Evolutionary conservation across 371 early-diverging fungal species (phyloP).

Genomic region (Mortierella sp.): DNA sequence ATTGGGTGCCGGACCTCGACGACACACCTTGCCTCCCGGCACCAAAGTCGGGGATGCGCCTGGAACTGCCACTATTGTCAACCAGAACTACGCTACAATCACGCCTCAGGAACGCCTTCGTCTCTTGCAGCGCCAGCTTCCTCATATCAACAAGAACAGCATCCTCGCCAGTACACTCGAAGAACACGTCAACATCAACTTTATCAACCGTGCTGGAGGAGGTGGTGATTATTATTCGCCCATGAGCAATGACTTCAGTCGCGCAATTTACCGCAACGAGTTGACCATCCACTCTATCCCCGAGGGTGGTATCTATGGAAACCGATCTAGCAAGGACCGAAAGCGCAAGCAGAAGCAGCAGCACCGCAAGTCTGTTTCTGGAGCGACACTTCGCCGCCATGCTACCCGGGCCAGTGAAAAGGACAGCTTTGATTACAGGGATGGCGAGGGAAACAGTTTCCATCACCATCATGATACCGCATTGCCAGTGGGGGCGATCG

Average conservation of each 20-base stretch:
- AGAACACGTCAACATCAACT: slow-evolving; percentile 24
- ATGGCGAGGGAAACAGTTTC: not conserved
- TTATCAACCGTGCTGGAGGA: slow-evolving; percentile 18
- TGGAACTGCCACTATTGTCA: slow-evolving; percentile 29
- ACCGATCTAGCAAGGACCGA: not conserved
- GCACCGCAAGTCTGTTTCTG: slow-evolving; percentile 16
- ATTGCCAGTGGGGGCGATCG: not conserved
- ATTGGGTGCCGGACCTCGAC: slow-evolving; percentile 17
- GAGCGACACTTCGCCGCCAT: not conserved
- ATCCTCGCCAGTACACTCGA: slow-evolving; percentile 34
- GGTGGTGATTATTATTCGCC: not conserved
- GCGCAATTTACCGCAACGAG: slow-evolving; percentile 24
- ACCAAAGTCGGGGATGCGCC: slow-evolving; percentile 30
- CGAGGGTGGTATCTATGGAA: slow-evolving; percentile 11
- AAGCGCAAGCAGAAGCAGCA: not conserved
- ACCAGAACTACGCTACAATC: slow-evolving; percentile 26
- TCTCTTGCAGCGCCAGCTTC: slow-evolving; percentile 28
- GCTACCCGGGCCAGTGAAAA: slow-evolving; percentile 6
- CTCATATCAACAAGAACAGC: slow-evolving; percentile 16
- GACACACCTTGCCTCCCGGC: slow-evolving; percentile 34
- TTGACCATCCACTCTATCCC: slow-evolving; percentile 28
- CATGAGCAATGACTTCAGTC: slow-evolving; percentile 13
- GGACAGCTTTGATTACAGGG: slow-evolving; percentile 3
- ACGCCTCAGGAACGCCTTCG: slow-evolving; percentile 25
- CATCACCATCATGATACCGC: slow-evolving; percentile 5